These are phyloP conservation scores for Ceratobasidium sp. DNA, from an alignment of 1,284 basidiomycete genomes.

Conservation along the genomic window DNA sequence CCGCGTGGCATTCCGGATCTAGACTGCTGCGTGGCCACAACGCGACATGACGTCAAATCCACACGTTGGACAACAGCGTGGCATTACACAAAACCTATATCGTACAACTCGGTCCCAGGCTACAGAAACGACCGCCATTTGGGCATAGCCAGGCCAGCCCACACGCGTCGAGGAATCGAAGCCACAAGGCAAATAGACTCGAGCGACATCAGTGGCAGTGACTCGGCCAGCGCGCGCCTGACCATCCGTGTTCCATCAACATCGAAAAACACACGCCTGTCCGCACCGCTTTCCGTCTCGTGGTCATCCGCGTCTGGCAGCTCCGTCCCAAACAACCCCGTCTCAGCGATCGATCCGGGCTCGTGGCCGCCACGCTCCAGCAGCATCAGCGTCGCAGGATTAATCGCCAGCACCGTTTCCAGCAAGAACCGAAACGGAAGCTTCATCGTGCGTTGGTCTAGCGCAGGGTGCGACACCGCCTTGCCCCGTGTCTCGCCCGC, in stretches of 20 bases:
- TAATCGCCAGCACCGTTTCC: conserved; percentile 32
- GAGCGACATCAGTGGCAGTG: conserved; percentile 15
- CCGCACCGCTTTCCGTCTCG: not conserved
- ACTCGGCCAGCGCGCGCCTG: not conserved
- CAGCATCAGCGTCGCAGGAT: conserved; percentile 26
- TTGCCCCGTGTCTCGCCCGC: conserved; percentile 13
- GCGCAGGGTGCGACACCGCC: conserved; percentile 27
- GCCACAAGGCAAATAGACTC: conserved; percentile 14
- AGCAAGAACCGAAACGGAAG: conserved; percentile 35
- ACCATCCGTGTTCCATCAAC: not conserved
- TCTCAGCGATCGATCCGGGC: conserved; percentile 30
- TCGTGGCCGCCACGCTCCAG: conserved; percentile 31
- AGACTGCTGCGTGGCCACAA: conserved; percentile 21
- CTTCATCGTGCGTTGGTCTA: conserved; percentile 10
- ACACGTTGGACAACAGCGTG: not conserved
- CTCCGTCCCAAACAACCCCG: conserved; percentile 36
- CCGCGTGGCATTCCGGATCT: not conserved
- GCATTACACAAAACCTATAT: not conserved
- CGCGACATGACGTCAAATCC: conserved; percentile 36
- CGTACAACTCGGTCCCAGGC: not conserved
- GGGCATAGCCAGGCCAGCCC: conserved; percentile 25
- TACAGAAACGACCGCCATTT: conserved; percentile 24
- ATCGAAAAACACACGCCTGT: conserved; percentile 12
- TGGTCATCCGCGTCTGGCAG: not conserved
- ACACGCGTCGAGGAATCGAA: conserved; percentile 16